Evolutionary conservation across 805 yeast species (phyloP), one percentile per base, ranked within the genome.

Genomic region (Monosporozyma yasuniensis): DNA sequence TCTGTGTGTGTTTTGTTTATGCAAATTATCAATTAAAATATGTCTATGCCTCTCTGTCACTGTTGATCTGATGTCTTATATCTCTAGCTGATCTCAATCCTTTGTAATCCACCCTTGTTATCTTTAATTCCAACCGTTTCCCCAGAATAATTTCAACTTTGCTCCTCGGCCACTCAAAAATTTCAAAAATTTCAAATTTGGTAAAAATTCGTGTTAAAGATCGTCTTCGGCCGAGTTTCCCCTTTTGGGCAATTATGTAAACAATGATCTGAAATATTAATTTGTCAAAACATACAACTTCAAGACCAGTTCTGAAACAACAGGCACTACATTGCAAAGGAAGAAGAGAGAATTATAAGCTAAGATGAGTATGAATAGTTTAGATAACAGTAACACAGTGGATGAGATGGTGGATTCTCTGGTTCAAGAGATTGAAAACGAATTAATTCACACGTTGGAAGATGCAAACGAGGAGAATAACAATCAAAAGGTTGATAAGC

Each of bases 371-470:
- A 27, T 18, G 37, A n/a, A 25, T 18, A 37, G 35, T 18, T 32
- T 14, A 27, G 34, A 25, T 19, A 37, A 23, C 19, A 44, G n/a
- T 18, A 11, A 25, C n/a, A n/a, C 25, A 9, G 53, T 47, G 10
- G 54, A 52, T 1, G 56, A 53, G 19, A 56, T 60, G 2, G 59
- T 65, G 51, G 63, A 61, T 43, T 57, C 61, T 8, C 45, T 65
- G 19, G 55, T 65, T 34, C 58, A 58, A 30, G 68, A 64, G 47
- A 64, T 65, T 16, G 69, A 65, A 21, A 52, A 56, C 42, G 69
- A 63, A 46, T 54, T 64, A 54, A 57, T 53, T 39, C 44, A 56
- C 9, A 57, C 61, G 3, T n/a, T 28, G 32, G 23, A 35, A 23
- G 34, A 7, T 12, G 42, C 21, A 28, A 22, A 21, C 6, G 34